These are phyloP conservation scores for Zasmidium citrigriseum DNA, from an alignment of 2,329 filamentous ascomycete genomes.

Conservation along the genomic window DNA sequence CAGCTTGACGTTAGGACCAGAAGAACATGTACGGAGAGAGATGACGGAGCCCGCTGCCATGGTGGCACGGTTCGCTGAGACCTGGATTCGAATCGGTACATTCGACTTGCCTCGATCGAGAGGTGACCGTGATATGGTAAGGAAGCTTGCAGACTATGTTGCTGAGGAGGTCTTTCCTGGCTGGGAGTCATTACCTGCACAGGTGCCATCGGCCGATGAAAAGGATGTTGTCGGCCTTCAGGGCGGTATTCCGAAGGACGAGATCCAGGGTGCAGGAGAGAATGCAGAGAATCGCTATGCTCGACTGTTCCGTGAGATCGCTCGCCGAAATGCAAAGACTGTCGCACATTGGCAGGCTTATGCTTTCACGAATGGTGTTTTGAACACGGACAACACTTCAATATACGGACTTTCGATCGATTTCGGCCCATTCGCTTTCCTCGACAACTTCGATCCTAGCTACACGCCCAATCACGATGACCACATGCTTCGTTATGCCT, in stretches of 20 bases:
- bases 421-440: conserved; percentile 95
- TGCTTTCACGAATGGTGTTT: conserved; percentile 97
- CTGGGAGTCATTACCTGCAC: conserved; percentile 78
- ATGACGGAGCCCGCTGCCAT: conserved; percentile 86
- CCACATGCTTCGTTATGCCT: conserved; percentile 80
- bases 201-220: conserved; percentile 50
- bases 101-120: conserved; percentile 88
- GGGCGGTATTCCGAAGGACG: conserved; percentile 47
- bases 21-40: conserved; percentile 74
- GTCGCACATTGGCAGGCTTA: conserved; percentile 97
- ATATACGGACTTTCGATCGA: conserved; percentile 87
- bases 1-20: conserved; percentile 74
- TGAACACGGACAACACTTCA: conserved; percentile 98
- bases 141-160: conserved; percentile 76
- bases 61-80: conserved; percentile 85
- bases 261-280: conserved; percentile 64
- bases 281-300: conserved; percentile 82
- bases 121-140: conserved; percentile 73
- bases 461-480: conserved; percentile 99
- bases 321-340: conserved; percentile 78
- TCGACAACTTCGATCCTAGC: conserved; percentile 91
- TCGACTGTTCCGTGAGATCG: conserved; percentile 83
- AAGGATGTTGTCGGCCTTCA: conserved; percentile 47
- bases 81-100: conserved; percentile 90
- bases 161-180: conserved; percentile 85